Evolutionary conservation across 1,284 basidiomycete species (phyloP).

Genomic region (Inonotus hispidus): DNA sequence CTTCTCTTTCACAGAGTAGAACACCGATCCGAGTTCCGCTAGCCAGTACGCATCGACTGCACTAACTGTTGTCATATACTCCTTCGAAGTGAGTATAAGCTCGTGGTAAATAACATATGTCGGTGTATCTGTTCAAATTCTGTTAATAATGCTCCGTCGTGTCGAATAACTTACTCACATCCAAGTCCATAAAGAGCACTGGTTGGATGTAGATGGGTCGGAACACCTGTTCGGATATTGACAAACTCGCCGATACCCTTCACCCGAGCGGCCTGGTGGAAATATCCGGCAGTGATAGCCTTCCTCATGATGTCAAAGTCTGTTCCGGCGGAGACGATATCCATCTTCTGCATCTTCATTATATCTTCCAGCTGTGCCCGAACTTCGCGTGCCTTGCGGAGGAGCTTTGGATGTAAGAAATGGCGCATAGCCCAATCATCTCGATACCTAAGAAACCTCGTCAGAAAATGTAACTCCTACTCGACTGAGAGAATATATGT

Average conservation of each 20-base stretch:
- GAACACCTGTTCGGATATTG: constrained; percentile 92
- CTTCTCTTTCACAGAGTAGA: constrained; percentile 94
- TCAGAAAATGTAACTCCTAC: background rate
- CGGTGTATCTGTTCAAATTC: constrained; percentile 67
- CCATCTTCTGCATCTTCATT: constrained; percentile 97
- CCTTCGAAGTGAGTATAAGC: constrained; percentile 88
- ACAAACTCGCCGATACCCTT: constrained; percentile 99
- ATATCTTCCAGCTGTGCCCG: constrained; percentile 95
- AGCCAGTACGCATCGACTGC: constrained; percentile 95
- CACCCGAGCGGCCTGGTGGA: constrained; percentile 96
- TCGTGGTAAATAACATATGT: constrained; percentile 98
- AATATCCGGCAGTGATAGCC: constrained; percentile 97
- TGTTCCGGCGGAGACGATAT: constrained; percentile 83
- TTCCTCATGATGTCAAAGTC: constrained; percentile 96
- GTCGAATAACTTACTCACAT: constrained; percentile 48
- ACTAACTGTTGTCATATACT: constrained; percentile 97
- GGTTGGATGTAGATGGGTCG: constrained; percentile 93
- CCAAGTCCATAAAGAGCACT: constrained; percentile 95
- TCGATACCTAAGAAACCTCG: constrained; percentile 51
- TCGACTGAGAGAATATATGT: constrained; percentile 22
- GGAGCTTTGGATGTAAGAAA: constrained; percentile 93
- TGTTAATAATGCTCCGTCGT: constrained; percentile 17
- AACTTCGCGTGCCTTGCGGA: constrained; percentile 96
- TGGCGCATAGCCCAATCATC: constrained; percentile 95
- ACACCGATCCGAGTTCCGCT: constrained; percentile 88